These are phyloP conservation scores for Aspergillus sp. DNA, from an alignment of 2,329 filamentous ascomycete genomes.

Conservation along the genomic window DNA sequence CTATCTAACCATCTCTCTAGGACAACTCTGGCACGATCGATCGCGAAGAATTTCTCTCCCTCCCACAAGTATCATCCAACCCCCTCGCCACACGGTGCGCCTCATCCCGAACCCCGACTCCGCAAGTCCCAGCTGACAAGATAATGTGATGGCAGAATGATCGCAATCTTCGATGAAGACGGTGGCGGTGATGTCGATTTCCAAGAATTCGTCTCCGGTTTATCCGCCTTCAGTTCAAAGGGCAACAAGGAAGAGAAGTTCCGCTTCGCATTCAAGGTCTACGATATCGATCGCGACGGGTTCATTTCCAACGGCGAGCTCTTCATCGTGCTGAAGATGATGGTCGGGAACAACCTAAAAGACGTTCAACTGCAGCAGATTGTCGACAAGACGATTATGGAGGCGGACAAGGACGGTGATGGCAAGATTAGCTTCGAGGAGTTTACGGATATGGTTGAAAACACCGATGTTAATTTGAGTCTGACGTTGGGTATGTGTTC, in stretches of 20 bases:
- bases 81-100: slow-evolving; percentile 86
- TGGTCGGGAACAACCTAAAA: slow-evolving; percentile 99
- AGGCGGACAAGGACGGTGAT: slow-evolving; percentile 92
- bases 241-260: slow-evolving; percentile 99
- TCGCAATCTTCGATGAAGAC: slow-evolving; percentile 98
- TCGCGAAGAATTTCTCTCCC: slow-evolving; percentile 94
- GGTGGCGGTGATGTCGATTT: slow-evolving; percentile 98
- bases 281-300: slow-evolving; percentile 97
- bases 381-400: slow-evolving; percentile 99
- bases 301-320: slow-evolving; percentile 99
- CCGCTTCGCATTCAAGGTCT: slow-evolving; percentile 97
- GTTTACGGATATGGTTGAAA: slow-evolving; percentile 98
- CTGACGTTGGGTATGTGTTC: slow-evolving; percentile 62
- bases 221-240: slow-evolving; percentile 94
- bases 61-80: slow-evolving; percentile 97
- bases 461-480: slow-evolving; percentile 71
- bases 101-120: background rate
- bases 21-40: slow-evolving; percentile 98
- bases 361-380: slow-evolving; percentile 98
- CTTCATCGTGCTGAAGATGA: slow-evolving; percentile 99
- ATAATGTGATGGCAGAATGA: slow-evolving; percentile 66
- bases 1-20: slow-evolving; percentile 46
- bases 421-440: slow-evolving; percentile 99
- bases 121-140: background rate
- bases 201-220: slow-evolving; percentile 94